Percentiles rank a stretch among this genome's conserved stretches.
These are phyloP conservation scores for Guillardia theta DNA, from an alignment of 78 protist genomes.

Conservation along the genomic window DNA sequence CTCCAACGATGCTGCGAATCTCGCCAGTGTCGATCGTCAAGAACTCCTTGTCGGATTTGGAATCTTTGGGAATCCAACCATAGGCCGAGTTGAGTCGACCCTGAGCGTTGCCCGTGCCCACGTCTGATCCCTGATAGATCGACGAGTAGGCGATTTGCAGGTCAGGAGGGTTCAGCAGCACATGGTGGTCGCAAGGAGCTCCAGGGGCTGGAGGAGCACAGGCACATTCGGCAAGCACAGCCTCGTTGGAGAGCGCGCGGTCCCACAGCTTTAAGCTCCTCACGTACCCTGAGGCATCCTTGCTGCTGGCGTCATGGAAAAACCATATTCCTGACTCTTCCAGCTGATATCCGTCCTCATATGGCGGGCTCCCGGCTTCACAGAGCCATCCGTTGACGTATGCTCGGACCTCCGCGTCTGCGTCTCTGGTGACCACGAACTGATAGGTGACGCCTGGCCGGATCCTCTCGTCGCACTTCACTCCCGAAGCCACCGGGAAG, in stretches of 20 bases:
- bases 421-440: background rate
- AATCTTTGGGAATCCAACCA: background rate
- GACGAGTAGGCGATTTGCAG: background rate
- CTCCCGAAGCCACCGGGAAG: background rate
- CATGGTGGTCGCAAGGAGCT: background rate
- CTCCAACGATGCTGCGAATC: background rate
- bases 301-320: background rate
- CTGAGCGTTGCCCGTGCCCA: background rate
- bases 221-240: background rate
- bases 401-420: background rate
- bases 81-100: background rate
- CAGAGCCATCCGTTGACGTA: background rate
- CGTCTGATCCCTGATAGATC: background rate
- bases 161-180: background rate
- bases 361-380: background rate
- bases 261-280: background rate
- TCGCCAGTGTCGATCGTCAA: background rate
- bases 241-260: background rate
- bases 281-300: background rate
- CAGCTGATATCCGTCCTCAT: background rate
- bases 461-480: background rate
- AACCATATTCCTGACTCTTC: background rate
- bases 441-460: background rate
- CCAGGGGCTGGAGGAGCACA: background rate
- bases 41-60: background rate